phyloP scores from a whole-genome alignment of 2,329 filamentous ascomycete genomes.

The Pestalotiopsis sp. region DNA sequence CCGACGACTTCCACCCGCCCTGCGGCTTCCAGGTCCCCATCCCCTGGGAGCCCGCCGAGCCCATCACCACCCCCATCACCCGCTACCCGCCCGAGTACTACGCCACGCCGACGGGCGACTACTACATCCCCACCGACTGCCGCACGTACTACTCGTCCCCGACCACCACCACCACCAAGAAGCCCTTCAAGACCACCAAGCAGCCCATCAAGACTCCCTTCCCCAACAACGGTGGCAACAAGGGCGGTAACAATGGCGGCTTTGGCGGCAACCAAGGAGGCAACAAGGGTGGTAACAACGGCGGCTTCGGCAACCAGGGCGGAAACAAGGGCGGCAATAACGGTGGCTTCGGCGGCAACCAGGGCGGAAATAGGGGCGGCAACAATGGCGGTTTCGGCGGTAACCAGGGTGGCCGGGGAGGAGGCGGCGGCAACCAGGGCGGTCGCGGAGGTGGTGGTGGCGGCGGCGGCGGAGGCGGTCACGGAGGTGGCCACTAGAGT shows the following conservation, averaged over 20 bases:
- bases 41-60: not conserved
- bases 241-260: not conserved
- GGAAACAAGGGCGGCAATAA: not conserved
- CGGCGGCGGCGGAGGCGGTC: not conserved
- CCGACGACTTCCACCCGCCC: conserved; percentile 46
- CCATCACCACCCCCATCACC: conserved; percentile 7
- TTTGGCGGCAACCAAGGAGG: not conserved
- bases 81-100: not conserved
- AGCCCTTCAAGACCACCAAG: not conserved
- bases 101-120: not conserved
- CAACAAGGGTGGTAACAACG: not conserved
- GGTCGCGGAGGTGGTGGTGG: not conserved
- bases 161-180: not conserved
- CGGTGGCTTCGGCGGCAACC: not conserved
- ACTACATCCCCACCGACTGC: not conserved
- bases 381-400: not conserved
- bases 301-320: not conserved
- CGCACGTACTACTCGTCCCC: not conserved
- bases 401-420: no score
- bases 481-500: not conserved
- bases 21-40: conserved; percentile 32
- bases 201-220: not conserved
- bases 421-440: not conserved
- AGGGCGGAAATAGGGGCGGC: not conserved
- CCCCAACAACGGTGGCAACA: not conserved